Conservation (phyloP, 352 stramenopile genomes). For the Phytophthora podocarpi region DNA sequence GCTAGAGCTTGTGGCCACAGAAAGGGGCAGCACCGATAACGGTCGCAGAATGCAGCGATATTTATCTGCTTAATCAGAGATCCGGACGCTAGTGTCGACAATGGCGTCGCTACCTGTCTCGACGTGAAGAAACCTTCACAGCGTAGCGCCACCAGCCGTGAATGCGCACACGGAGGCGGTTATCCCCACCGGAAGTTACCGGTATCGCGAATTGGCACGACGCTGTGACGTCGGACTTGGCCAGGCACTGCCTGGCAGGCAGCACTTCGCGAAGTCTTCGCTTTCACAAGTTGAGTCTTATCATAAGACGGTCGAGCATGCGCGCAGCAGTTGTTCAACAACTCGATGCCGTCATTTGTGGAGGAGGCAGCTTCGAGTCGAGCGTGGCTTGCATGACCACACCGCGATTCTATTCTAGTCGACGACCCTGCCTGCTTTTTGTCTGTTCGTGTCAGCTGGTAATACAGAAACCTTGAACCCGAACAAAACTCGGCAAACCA, state of each 20-base stretch:
- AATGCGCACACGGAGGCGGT: neutral
- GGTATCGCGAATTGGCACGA: no score
- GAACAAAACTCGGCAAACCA: no score
- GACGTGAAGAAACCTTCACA: slow-evolving; percentile 5
- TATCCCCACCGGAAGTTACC: neutral
- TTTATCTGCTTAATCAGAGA: slow-evolving; percentile 16
- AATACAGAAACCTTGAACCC: slow-evolving; percentile 21
- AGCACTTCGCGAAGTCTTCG: no score
- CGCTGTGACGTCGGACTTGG: no score
- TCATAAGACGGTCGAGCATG: slow-evolving; percentile 5
- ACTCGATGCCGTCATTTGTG: slow-evolving; percentile 28
- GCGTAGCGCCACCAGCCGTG: neutral
- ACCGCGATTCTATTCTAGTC: neutral
- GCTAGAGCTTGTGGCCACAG: no score
- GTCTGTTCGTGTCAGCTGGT: slow-evolving; percentile 28
- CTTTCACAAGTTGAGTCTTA: no score
- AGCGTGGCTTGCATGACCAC: no score
- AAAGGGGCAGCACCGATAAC: slow-evolving; percentile 3
- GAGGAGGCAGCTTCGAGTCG: neutral
- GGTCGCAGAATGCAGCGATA: slow-evolving; percentile 9
- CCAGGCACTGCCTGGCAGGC: no score
- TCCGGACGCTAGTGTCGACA: slow-evolving; percentile 19
- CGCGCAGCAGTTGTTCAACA: slow-evolving; percentile 20
- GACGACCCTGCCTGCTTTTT: slow-evolving; percentile 18
- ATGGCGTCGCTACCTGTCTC: slow-evolving; percentile 5